Evolutionary conservation across 176 grass and related monocot genomes (phyloP), one percentile per base, ranked within the genome.

Genomic region (Carex scoparia): DNA sequence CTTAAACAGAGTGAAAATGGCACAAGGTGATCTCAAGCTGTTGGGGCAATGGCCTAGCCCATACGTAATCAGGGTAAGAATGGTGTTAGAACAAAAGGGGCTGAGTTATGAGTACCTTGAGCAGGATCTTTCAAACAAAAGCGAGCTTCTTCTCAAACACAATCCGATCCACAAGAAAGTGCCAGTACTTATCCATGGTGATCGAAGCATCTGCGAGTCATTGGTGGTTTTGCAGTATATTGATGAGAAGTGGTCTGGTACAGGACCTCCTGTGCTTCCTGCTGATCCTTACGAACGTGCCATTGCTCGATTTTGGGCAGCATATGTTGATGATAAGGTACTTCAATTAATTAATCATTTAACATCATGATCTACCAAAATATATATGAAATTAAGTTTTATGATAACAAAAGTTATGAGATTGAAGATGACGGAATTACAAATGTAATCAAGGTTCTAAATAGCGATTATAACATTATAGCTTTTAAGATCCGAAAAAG

Each of bases 301-400:
- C 16, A 53, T 63, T 1, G 70, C 84, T 79, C 84, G 71, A 7
- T 79, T 85, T 42, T 85, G 84, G 84, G 84, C 84, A 19, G 10
- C 16, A 2, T 85, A 79, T 69, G 54, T 91, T 65, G 92, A 94
- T 1, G 92, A 91, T 18, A 89, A 84, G 89, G 92, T 91, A 61
- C 5, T 81, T 44, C 23, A 55, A 15, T 33, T 15, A 42, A 15
- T 2, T 16, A 6, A 5, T 68, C 4, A 6, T 59, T 35, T 3
- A 16, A 33, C 9, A 15, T 59, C 7, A 7, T 6, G 4, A 57
- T 53, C 18, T 16, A 79, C 6, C 13, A 79, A 9, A 60, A 54
- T 46, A 81, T 40, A 42, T 0, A 23, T 81, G 28, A 61, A 62
- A 49, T 46, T 79, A 56, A 16, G 35, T 37, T 37, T 3, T 37